Evolutionary conservation across 305 asterid species (phyloP).

Genomic region (Vinca major): DNA sequence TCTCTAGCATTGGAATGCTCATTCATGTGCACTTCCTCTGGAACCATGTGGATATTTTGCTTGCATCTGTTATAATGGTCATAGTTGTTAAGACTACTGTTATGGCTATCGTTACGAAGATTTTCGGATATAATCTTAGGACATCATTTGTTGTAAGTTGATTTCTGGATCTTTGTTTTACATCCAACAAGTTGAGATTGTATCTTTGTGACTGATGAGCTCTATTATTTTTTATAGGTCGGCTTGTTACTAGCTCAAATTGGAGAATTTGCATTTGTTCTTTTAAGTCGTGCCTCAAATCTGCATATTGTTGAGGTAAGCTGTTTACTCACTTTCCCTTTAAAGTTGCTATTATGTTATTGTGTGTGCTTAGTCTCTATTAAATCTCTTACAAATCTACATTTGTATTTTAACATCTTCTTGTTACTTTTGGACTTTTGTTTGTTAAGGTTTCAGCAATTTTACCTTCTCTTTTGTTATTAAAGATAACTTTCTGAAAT

Average conservation of each 20-base stretch:
- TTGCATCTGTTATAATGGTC: slow-evolving; percentile 84
- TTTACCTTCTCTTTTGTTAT: not conserved
- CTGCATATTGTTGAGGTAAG: slow-evolving; percentile 74
- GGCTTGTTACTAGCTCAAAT: slow-evolving; percentile 88
- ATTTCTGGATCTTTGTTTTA: slow-evolving; percentile 8
- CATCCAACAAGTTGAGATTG: not conserved
- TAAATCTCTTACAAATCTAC: not conserved
- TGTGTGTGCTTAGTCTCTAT: not conserved
- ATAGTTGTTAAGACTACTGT: slow-evolving; percentile 78
- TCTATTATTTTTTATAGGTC: slow-evolving; percentile 40
- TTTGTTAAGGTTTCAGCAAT: not conserved
- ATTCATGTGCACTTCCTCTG: slow-evolving; percentile 91
- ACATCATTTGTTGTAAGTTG: slow-evolving; percentile 65
- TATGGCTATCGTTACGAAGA: slow-evolving; percentile 51
- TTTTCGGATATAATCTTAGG: slow-evolving; percentile 68
- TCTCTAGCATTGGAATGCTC: slow-evolving; percentile 95
- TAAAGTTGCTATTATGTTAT: not conserved
- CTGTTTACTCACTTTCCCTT: slow-evolving; percentile 11
- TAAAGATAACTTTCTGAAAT: not conserved
- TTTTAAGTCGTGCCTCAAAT: slow-evolving; percentile 90
- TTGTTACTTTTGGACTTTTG: not conserved
- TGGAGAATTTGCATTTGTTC: slow-evolving; percentile 97
- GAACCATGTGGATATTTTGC: slow-evolving; percentile 91
- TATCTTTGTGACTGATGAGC: slow-evolving; percentile 16
- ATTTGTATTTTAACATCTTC: not conserved